Conservation (phyloP, 441 rosid species). For the Mallotus repandus region DNA sequence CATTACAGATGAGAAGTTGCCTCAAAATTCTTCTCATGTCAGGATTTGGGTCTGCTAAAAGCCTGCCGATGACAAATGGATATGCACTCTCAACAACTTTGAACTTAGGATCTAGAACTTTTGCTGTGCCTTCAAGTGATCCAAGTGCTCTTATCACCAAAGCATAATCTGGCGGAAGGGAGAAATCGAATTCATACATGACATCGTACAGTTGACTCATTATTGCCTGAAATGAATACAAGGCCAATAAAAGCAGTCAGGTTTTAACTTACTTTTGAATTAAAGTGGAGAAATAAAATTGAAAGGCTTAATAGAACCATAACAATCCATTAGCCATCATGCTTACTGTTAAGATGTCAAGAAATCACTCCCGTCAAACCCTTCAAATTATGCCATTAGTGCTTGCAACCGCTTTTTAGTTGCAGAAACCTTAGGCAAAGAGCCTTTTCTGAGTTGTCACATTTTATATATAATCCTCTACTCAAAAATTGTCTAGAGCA, state of each 20-base stretch:
- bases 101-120: slow-evolving; percentile 89
- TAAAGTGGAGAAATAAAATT: slow-evolving; percentile 7
- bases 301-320: not conserved
- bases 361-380: not conserved
- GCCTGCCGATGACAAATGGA: slow-evolving; percentile 91
- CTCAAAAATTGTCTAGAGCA: not conserved
- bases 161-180: slow-evolving; percentile 98
- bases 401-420: not conserved
- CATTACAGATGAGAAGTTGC: slow-evolving; percentile 79
- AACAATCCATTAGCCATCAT: not conserved
- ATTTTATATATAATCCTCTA: not conserved
- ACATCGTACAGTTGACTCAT: slow-evolving; percentile 85
- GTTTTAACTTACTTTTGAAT: not conserved
- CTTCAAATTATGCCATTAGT: not conserved
- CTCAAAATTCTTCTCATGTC: slow-evolving; percentile 94
- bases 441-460: no score
- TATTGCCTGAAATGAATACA: slow-evolving; percentile 57
- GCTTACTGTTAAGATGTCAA: not conserved
- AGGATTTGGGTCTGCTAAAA: slow-evolving; percentile 89
- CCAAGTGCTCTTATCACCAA: slow-evolving; percentile 94
- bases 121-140: slow-evolving; percentile 97
- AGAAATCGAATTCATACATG: slow-evolving; percentile 91
- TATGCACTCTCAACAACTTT: slow-evolving; percentile 92
- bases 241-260: slow-evolving; percentile 16
- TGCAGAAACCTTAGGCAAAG: no score